Base-by-base conservation (phyloP, 495 filamentous ascomycete species). In the Penicillium cinerascens region DNA sequence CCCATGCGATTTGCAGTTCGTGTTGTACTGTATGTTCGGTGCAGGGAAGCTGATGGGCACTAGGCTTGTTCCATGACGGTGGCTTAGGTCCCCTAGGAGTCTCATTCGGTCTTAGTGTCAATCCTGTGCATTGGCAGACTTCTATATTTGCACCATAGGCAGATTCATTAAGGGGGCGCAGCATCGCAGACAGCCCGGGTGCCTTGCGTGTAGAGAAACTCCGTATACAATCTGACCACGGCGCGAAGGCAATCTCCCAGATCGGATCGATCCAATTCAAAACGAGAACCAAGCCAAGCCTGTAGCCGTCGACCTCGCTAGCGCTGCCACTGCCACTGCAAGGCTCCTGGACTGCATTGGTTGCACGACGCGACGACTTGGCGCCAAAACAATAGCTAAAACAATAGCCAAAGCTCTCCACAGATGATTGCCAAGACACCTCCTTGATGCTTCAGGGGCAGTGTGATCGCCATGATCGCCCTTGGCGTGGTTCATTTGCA, bases 381-480 rank as follows among this genome's bases (percentile, higher is more conserved):
- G 61, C 61, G 47, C 45, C 42, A 47, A 49, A 44, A 35, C 51
- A 51, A 51, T 52, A 64, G 50, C 22, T 23, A n/a, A n/a, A n/a
- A n/a, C 40, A 51, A 47, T 49, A 44, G 33, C 22, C 6, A n/a
- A n/a, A 39, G 17, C n/a, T 38, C 22, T 33, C n/a, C 13, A 15
- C 20, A 50, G 25, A 42, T 41, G 23, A 23, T 18, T 18, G 60
- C 61, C 61, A 64, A 64, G 61, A 37, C 51, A 17, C 18, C 42
- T 23, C 43, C 26, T 55, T 61, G 15, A 36, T 56, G 54, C 46
- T 42, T 44, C 15, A 9, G 35, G 47, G 39, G 42, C 7, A 39
- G 35, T 37, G 49, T 51, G 61, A 64, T 64, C 61, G 46, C 43
- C 59, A 54, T 62, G 62, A 65, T 65, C 62, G 62, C 55, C 62